A percentile compares a stretch with the other conserved stretches of the same genome.
Conservation (phyloP, 1,139 yeast species). For the Taphrina flavorubra region DNA sequence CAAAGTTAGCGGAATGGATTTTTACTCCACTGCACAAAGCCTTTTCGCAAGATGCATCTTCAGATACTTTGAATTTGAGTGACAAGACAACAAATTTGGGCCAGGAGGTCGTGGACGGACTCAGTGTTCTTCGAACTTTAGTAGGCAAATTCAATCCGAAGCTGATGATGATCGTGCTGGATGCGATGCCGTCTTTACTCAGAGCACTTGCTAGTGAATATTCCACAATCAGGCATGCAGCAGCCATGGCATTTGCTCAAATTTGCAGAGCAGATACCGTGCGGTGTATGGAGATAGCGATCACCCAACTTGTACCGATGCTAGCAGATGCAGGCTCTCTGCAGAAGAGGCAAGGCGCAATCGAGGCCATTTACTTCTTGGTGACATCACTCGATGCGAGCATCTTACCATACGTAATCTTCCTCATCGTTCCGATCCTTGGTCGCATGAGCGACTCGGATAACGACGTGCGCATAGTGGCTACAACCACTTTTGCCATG, state of each 20-base stretch:
- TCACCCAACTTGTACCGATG: slow-evolving; percentile 79
- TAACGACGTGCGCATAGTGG: slow-evolving; percentile 82
- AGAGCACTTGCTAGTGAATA: slow-evolving; percentile 70
- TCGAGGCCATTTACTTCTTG: slow-evolving; percentile 86
- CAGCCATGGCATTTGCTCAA: slow-evolving; percentile 88
- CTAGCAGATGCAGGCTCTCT: slow-evolving; percentile 77
- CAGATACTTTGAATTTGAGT: slow-evolving; percentile 53
- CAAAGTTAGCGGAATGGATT: slow-evolving; percentile 71
- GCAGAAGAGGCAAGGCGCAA: slow-evolving; percentile 88
- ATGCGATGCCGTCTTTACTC: slow-evolving; percentile 59
- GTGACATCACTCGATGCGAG: slow-evolving; percentile 84
- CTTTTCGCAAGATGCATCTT: slow-evolving; percentile 48
- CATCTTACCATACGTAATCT: slow-evolving; percentile 91
- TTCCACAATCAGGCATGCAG: slow-evolving; percentile 85
- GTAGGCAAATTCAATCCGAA: slow-evolving; percentile 65
- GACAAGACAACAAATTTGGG: slow-evolving; percentile 63
- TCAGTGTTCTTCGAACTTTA: slow-evolving; percentile 79
- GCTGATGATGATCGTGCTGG: slow-evolving; percentile 60
- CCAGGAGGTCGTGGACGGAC: slow-evolving; percentile 82
- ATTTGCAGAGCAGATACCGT: slow-evolving; percentile 77
- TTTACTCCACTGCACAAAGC: slow-evolving; percentile 64
- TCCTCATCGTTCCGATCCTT: slow-evolving; percentile 90
- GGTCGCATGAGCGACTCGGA: slow-evolving; percentile 99
- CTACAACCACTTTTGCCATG: slow-evolving; percentile 96
- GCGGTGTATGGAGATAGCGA: slow-evolving; percentile 75